Conservation (phyloP, 805 yeast species). For the Aciculoconidium aculeatum region DNA sequence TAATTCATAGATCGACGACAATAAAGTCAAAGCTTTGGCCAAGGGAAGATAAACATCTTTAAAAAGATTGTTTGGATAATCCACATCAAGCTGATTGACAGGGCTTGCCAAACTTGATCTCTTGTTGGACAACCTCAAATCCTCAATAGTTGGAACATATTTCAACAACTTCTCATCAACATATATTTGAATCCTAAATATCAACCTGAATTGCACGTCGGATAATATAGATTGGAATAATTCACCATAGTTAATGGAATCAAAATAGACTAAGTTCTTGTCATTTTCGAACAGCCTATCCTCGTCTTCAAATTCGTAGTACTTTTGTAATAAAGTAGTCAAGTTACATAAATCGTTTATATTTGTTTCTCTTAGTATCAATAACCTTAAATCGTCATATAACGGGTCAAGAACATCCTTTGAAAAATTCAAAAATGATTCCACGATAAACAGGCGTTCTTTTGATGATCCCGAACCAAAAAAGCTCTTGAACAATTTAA, state of each 20-base stretch:
- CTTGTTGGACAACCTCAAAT: constrained; percentile 36
- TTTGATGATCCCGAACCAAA: constrained; percentile 25
- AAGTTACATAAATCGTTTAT: constrained; percentile 70
- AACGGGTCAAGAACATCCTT: constrained; percentile 67
- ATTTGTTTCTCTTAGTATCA: constrained; percentile 63
- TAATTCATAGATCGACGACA: constrained; percentile 75
- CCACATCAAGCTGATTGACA: constrained; percentile 20
- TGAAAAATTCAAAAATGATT: constrained; percentile 51
- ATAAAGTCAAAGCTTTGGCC: constrained; percentile 57
- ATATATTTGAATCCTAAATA: constrained; percentile 70
- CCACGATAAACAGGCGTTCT: constrained; percentile 5
- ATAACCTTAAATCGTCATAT: constrained; percentile 62
- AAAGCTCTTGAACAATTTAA: constrained; percentile 48
- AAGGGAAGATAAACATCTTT: constrained; percentile 66
- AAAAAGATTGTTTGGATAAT: constrained; percentile 32
- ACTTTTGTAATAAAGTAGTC: constrained; percentile 61
- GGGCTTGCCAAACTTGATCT: neutral
- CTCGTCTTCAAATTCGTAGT: constrained; percentile 58
- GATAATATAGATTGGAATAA: constrained; percentile 66
- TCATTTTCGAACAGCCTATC: constrained; percentile 9
- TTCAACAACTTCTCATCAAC: constrained; percentile 63
- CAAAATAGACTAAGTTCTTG: constrained; percentile 11
- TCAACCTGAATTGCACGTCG: constrained; percentile 74
- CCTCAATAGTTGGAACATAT: constrained; percentile 63
- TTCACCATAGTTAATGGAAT: constrained; percentile 43